A percentile compares a stretch with the other conserved stretches of the same genome.
Conservation (phyloP, 352 stramenopile species). For the Phytopythium cucurbitacearum region DNA sequence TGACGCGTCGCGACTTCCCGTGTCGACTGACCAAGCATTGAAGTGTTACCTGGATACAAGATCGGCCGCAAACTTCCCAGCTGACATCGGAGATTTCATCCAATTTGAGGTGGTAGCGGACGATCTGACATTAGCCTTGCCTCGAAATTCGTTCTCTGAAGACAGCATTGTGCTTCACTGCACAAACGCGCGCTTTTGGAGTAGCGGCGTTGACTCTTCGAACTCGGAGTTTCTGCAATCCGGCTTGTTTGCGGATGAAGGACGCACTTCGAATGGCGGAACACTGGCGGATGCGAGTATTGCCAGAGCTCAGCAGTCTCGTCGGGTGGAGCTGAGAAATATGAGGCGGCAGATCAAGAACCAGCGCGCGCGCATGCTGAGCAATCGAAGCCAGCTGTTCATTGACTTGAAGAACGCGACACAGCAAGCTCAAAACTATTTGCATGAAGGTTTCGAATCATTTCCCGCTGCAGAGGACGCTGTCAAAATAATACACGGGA, state of each 20-base stretch:
- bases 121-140: conserved; percentile 75
- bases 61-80: conserved; percentile 8
- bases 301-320: conserved; percentile 55
- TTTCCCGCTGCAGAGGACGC: conserved; percentile 72
- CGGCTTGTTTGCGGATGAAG: conserved; percentile 66
- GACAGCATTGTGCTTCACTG: conserved; percentile 73
- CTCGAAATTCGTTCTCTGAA: conserved; percentile 71
- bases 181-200: conserved; percentile 76
- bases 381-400: conserved; percentile 76
- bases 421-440: conserved; percentile 78
- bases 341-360: conserved; percentile 77
- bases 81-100: conserved; percentile 11
- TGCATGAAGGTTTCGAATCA: conserved; percentile 78
- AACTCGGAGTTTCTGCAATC: conserved; percentile 74
- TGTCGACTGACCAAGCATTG: conserved; percentile 30
- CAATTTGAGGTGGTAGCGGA: conserved; percentile 76
- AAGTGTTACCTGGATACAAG: conserved; percentile 27
- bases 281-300: conserved; percentile 30
- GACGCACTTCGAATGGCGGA: conserved; percentile 31
- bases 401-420: conserved; percentile 79
- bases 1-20: conserved; percentile 28
- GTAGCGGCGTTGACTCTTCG: conserved; percentile 47
- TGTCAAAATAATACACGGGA: conserved; percentile 79
- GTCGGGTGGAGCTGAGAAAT: conserved; percentile 64
- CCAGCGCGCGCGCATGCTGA: conserved; percentile 74